A percentile compares a stretch with the other conserved stretches of the same genome.
Conservation (phyloP, 495 filamentous ascomycete species). For the Penicillium silybi region DNA sequence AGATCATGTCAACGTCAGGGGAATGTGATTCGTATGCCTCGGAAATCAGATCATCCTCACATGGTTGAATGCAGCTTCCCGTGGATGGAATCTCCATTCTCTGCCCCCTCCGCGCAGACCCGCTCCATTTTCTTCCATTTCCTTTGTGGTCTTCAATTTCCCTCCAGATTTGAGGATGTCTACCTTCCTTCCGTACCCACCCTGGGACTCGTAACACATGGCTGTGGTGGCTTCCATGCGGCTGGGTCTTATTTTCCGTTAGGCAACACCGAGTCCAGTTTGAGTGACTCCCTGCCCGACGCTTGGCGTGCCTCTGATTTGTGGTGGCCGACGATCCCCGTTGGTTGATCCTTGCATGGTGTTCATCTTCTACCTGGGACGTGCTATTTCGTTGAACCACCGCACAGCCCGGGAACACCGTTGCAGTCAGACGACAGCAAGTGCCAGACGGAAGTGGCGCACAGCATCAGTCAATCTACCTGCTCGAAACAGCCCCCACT, state of each 20-base stretch:
- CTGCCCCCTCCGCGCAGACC: neutral
- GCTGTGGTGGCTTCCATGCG: conserved; percentile 26
- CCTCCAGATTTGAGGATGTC: neutral
- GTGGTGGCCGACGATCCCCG: conserved; percentile 2
- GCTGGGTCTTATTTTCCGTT: conserved; percentile 18
- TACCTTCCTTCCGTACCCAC: neutral
- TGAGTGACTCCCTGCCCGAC: conserved; percentile 9
- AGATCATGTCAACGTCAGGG: neutral
- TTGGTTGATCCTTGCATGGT: conserved; percentile 10
- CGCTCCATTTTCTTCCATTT: neutral
- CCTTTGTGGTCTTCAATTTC: neutral
- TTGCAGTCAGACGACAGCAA: conserved; percentile 5
- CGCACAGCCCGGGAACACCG: conserved; percentile 9
- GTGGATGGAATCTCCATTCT: conserved; percentile 18
- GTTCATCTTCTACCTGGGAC: neutral
- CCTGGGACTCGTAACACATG: conserved; percentile 12
- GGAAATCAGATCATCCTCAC: conserved; percentile 19
- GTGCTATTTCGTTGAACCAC: conserved; percentile 4
- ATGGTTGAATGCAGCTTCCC: conserved; percentile 22
- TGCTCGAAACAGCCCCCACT: neutral
- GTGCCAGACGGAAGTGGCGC: neutral
- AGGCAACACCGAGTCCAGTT: conserved; percentile 7
- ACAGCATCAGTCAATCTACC: neutral
- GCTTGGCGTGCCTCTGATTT: conserved; percentile 11
- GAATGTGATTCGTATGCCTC: conserved; percentile 2